These are phyloP conservation scores for Psophocarpus tetragonolobus DNA, from an alignment of 306 rosid genomes.

Conservation along the genomic window DNA sequence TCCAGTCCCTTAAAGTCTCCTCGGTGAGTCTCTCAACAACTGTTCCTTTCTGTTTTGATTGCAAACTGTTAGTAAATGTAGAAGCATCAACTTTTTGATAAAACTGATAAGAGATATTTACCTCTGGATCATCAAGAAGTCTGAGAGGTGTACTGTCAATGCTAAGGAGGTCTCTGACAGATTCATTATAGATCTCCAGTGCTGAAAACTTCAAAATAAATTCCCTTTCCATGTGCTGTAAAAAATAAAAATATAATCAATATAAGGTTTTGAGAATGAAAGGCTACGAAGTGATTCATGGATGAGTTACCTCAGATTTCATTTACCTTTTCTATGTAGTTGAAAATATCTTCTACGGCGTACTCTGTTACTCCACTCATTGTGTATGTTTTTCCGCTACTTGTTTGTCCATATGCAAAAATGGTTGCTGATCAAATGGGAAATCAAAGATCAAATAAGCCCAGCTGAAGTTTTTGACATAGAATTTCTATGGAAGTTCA, in stretches of 20 bases:
- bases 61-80: slow-evolving; percentile 32
- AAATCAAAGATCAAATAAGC: slow-evolving; percentile 29
- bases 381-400: slow-evolving; percentile 95
- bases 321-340: slow-evolving; percentile 64
- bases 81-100: neutral
- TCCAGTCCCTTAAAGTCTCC: slow-evolving; percentile 79
- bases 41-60: slow-evolving; percentile 79
- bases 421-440: slow-evolving; percentile 70
- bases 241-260: slow-evolving; percentile 33
- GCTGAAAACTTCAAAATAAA: slow-evolving; percentile 84
- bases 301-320: slow-evolving; percentile 18
- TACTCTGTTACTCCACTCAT: slow-evolving; percentile 83
- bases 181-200: slow-evolving; percentile 92
- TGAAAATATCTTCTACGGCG: slow-evolving; percentile 71
- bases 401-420: slow-evolving; percentile 98
- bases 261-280: slow-evolving; percentile 29
- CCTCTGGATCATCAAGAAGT: slow-evolving; percentile 99
- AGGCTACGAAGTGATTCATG: neutral
- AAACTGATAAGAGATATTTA: slow-evolving; percentile 33
- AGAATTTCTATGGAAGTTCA: neutral
- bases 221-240: slow-evolving; percentile 80
- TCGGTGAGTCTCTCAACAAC: slow-evolving; percentile 85
- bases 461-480: neutral
- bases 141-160: slow-evolving; percentile 74
- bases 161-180: slow-evolving; percentile 94